Conservation (phyloP, 2,329 filamentous ascomycete species). For the Mycosphaerelloides madeirae region DNA sequence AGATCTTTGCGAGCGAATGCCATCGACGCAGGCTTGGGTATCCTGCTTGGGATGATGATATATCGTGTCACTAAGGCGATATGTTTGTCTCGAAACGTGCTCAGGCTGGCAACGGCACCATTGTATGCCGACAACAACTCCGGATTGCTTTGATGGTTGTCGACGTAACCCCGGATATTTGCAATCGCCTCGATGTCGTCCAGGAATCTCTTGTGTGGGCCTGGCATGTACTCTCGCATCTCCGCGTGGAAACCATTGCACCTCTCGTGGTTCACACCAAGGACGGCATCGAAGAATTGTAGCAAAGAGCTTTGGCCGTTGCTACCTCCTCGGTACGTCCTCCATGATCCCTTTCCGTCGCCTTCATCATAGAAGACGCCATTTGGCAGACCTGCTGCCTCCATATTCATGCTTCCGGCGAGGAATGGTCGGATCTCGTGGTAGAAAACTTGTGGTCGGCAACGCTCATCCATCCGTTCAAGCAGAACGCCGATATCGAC, state of each 20-base stretch:
- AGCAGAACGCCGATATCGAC: constrained; percentile 40
- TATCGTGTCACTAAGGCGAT: constrained; percentile 52
- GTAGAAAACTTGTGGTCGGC: constrained; percentile 47
- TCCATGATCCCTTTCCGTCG: constrained; percentile 45
- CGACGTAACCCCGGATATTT: constrained; percentile 45
- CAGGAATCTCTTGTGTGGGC: constrained; percentile 48
- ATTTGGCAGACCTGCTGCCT: constrained; percentile 45
- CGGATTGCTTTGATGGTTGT: constrained; percentile 30
- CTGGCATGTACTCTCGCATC: constrained; percentile 54
- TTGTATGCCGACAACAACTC: constrained; percentile 44
- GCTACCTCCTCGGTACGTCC: constrained; percentile 50
- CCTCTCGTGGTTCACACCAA: constrained; percentile 45
- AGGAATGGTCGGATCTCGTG: constrained; percentile 49
- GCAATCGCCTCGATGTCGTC: constrained; percentile 42
- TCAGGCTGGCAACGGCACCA: constrained; percentile 42
- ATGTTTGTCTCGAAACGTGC: constrained; percentile 48
- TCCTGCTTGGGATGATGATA: constrained; percentile 43
- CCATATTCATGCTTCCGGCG: constrained; percentile 53
- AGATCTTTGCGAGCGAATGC: constrained; percentile 36
- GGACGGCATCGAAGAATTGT: constrained; percentile 51
- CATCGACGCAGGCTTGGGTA: constrained; percentile 17
- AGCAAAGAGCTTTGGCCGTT: constrained; percentile 54
- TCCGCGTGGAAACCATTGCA: constrained; percentile 31
- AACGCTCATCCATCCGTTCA: constrained; percentile 50
- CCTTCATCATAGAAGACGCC: constrained; percentile 52